phyloP scores from a whole-genome alignment of 345 rosid genomes.

The Hypericum androsaemum region DNA sequence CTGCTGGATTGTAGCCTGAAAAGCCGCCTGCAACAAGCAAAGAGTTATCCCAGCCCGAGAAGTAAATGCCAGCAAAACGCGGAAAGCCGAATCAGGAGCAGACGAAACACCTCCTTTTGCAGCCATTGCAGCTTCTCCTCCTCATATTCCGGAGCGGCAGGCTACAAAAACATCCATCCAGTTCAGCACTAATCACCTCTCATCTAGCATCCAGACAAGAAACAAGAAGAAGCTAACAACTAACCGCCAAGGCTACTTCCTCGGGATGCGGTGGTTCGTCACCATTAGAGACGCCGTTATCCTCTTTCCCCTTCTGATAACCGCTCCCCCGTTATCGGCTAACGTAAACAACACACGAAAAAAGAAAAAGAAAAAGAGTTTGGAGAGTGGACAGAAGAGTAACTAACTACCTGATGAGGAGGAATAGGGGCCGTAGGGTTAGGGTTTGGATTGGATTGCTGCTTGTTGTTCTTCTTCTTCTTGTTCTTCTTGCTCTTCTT shows the following conservation, averaged over 20 bases:
- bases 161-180: conserved; percentile 1
- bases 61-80: not conserved
- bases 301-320: too few species aligned
- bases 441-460: not conserved
- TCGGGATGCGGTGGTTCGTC: too few species aligned
- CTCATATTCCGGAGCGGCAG: conserved; percentile 30
- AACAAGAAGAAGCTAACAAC: too few species aligned
- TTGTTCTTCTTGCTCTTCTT: conserved; percentile 56
- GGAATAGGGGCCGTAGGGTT: conserved; percentile 15
- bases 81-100: not conserved
- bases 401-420: conserved; percentile 20
- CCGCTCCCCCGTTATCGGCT: too few species aligned
- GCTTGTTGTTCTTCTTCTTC: conserved; percentile 40
- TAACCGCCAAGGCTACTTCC: too few species aligned
- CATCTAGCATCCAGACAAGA: conserved; percentile 8
- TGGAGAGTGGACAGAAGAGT: too few species aligned
- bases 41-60: not conserved
- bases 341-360: too few species aligned
- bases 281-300: too few species aligned
- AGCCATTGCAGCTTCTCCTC: conserved; percentile 28
- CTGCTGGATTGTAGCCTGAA: conserved; percentile 12
- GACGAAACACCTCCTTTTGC: conserved; percentile 32
- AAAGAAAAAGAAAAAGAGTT: too few species aligned
- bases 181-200: not conserved
- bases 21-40: conserved; percentile 9